Evolutionary conservation across 495 filamentous ascomycete genomes (phyloP).

Genomic region (Tuber brumale): DNA sequence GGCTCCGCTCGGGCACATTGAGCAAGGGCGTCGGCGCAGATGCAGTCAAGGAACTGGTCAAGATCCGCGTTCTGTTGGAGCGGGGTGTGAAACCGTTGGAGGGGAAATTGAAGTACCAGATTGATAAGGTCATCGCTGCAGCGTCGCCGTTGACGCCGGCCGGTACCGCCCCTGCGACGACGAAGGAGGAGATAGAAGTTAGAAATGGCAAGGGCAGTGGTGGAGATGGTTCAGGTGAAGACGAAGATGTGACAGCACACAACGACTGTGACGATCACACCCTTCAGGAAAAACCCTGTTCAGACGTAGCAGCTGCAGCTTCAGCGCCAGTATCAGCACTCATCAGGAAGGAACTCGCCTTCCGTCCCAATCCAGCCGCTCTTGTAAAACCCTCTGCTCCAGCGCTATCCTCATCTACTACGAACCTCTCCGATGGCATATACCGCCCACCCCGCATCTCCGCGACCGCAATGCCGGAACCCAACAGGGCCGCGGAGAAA

Average conservation of each 20-base stretch:
- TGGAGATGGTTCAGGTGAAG: constrained; percentile 46
- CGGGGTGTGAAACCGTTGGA: constrained; percentile 88
- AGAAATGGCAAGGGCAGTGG: constrained; percentile 39
- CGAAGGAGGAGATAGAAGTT: constrained; percentile 28
- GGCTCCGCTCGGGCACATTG: constrained; percentile 52
- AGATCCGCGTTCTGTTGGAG: constrained; percentile 80
- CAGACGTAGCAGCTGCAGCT: constrained; percentile 3
- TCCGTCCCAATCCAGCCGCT: constrained; percentile 59
- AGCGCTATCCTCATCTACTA: constrained; percentile 7
- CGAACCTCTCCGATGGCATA: constrained; percentile 48
- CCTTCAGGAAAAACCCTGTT: not conserved
- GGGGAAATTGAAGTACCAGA: constrained; percentile 73
- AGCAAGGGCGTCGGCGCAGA: constrained; percentile 49
- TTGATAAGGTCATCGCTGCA: constrained; percentile 81
- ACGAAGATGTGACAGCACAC: constrained; percentile 42
- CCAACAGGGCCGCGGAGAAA: constrained; percentile 46
- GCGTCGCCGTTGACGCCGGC: constrained; percentile 60
- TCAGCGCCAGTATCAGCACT: constrained; percentile 28
- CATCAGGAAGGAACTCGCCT: constrained; percentile 55
- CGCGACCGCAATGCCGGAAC: constrained; percentile 60
- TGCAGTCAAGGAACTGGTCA: constrained; percentile 75
- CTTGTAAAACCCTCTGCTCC: constrained; percentile 47
- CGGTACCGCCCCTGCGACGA: constrained; percentile 40
- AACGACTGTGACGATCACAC: constrained; percentile 43
- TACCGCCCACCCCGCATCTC: constrained; percentile 83